Evolutionary conservation across 495 filamentous ascomycete species (phyloP), one percentile per base, ranked within the genome.

Genomic region (Symbiotaphrina buchneri): DNA sequence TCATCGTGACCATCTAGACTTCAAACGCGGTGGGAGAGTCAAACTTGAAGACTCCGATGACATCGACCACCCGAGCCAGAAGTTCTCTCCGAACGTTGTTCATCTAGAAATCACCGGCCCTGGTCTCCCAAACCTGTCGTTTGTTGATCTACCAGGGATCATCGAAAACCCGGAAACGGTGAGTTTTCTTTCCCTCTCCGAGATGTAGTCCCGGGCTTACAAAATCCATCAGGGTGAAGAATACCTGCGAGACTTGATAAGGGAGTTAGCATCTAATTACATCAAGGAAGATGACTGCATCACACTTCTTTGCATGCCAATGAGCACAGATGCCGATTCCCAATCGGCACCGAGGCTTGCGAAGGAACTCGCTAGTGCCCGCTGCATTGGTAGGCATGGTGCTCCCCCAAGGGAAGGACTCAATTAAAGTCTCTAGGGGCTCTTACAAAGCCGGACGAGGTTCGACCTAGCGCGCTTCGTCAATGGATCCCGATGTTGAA

Each of bases 391-490:
- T 47, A 23, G 14, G 30, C 15, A 3, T 1, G 17, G n/a, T 18
- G 10, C 14, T 15, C 23, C 23, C 23, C 23, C 23, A 13, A 8
- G 8, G 23, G 13, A 11, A 20, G 26, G 2, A 20, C 8, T 28
- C 16, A 34, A 11, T 15, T 24, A 10, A 19, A 7, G 33, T 3
- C 14, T 30, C 10, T 32, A 50, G 46, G 59, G 2, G 59, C 59
- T 3, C 38, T 63, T 6, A 63, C 59, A 3, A 63, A 63, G 32
- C 59, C 59, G 1, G 59, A 63, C 32, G 42, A 47, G 2, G 36
- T 63, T 14, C 47, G 42, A 10, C 32, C 29, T 2, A 49, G 41
- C 0, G 41, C 46, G 18, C 21, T 19, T 1, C 31, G 39, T 3
- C 37, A 46, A 10, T 46, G 55, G 42, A 27, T 46, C 5, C 32